Evolutionary conservation across 2,329 filamentous ascomycete genomes (phyloP), one percentile per base, ranked within the genome.

Genomic region (Helotiales sp.): DNA sequence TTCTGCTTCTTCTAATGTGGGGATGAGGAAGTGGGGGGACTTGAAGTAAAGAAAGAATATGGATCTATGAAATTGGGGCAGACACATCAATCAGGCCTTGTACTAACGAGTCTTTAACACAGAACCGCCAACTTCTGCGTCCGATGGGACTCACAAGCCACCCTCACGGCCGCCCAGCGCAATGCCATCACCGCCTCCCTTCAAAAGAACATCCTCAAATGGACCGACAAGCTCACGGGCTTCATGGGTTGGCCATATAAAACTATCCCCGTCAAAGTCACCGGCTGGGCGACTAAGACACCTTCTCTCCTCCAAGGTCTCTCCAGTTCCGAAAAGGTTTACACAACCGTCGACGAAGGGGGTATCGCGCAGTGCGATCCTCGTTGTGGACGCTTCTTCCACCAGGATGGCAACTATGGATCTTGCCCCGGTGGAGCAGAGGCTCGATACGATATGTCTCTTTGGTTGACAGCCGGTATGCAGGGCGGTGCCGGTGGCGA

Each of bases 401-500:
- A 84, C 72, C 78, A 80, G 69, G 74, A 82, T 45, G 74, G 73
- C n/a, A 76, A 82, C 65, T 82, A 83, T 70, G 74, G 72, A 65
- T 70, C 75, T 20, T 83, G 82, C 69, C 69, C 78, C 5, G 78
- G 76, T 15, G 80, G 80, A 24, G 77, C 77, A 1, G 76, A 69
- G 32, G 72, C 76, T 15, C 81, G 82, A 73, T 84, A 83, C 69
- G 80, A 83, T 69, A 75, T 81, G 71, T 80, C 79, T 5, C 78
- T 84, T 54, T 84, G 82, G 82, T 77, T 84, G n/a, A 83, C 82
- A 0, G 80, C 80, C 26, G 82, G 81, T 6, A 77, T 84, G 67
- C 22, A 68, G 2, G 82, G 82, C 30, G 82, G 82, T 65, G 78
- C 80, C 0, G 82, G 82, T 55, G 81, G 81, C 54, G 81, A 83